phyloP scores from a whole-genome alignment of 176 grass and related monocot species.

The Hyparrhenia diplandra region DNA sequence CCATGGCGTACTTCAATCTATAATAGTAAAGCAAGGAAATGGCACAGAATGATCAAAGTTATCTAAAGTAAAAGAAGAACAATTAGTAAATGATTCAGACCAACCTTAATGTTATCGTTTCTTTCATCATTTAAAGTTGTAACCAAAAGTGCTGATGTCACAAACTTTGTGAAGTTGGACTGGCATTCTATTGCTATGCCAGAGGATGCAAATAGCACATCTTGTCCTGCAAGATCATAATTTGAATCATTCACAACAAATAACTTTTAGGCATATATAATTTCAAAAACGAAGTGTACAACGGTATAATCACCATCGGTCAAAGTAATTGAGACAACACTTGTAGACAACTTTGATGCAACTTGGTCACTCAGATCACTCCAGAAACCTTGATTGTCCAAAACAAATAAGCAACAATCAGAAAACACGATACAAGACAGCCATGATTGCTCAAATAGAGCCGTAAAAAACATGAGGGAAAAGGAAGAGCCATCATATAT shows the following conservation, averaged over 20 bases:
- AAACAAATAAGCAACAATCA: background rate
- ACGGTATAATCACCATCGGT: background rate
- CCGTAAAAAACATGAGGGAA: background rate
- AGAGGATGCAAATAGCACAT: conserved; percentile 12
- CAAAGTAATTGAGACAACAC: conserved; percentile 5
- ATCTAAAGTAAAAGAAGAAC: background rate
- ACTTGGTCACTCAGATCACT: background rate
- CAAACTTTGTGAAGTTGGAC: background rate
- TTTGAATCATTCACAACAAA: background rate
- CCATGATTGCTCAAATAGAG: background rate
- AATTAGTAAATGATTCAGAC: background rate
- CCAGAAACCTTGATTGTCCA: background rate
- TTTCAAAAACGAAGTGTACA: background rate
- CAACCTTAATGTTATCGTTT: background rate
- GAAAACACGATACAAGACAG: background rate
- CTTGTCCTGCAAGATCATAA: background rate
- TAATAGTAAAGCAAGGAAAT: background rate
- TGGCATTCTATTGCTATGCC: background rate
- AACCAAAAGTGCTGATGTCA: conserved; percentile 22
- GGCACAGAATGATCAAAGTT: background rate
- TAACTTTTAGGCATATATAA: background rate
- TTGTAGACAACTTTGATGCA: background rate
- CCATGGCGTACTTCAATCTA: background rate
- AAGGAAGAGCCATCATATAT: background rate
- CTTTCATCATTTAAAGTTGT: background rate